Conservation (phyloP, 805 yeast species). For the Priceomyces castillae region DNA sequence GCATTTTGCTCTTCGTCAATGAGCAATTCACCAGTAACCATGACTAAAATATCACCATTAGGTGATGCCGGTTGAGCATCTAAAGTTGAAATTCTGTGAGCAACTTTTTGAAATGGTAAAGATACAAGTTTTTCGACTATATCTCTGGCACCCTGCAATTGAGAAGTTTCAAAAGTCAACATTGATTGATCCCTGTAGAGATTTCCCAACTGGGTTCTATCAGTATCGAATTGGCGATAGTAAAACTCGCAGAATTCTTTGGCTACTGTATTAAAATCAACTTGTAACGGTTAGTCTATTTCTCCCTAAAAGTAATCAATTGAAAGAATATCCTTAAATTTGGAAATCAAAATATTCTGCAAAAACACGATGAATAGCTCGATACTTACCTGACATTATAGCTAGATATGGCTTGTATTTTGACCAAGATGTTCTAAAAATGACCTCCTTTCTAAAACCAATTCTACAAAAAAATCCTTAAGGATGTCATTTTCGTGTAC, state of each 20-base stretch:
- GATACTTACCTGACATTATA: slow-evolving; percentile 9
- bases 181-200: slow-evolving; percentile 95
- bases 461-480: not conserved
- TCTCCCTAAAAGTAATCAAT: not conserved
- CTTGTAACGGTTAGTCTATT: slow-evolving; percentile 15
- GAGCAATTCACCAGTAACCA: slow-evolving; percentile 95
- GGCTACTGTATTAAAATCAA: slow-evolving; percentile 47
- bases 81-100: slow-evolving; percentile 88
- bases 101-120: slow-evolving; percentile 89
- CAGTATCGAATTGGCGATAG: slow-evolving; percentile 92
- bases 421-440: not conserved
- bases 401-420: not conserved
- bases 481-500: not conserved
- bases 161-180: slow-evolving; percentile 94
- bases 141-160: slow-evolving; percentile 89
- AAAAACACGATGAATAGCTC: not conserved
- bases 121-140: slow-evolving; percentile 89
- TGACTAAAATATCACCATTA: slow-evolving; percentile 86
- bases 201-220: slow-evolving; percentile 88
- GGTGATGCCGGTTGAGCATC: slow-evolving; percentile 98
- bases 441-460: too few species aligned
- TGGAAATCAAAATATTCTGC: not conserved
- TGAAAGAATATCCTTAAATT: slow-evolving; percentile 4
- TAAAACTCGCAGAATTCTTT: slow-evolving; percentile 90
- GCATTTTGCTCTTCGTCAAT: slow-evolving; percentile 93